These are phyloP conservation scores for Toxicodendron radicans DNA, from an alignment of 345 rosid genomes.

Conservation along the genomic window DNA sequence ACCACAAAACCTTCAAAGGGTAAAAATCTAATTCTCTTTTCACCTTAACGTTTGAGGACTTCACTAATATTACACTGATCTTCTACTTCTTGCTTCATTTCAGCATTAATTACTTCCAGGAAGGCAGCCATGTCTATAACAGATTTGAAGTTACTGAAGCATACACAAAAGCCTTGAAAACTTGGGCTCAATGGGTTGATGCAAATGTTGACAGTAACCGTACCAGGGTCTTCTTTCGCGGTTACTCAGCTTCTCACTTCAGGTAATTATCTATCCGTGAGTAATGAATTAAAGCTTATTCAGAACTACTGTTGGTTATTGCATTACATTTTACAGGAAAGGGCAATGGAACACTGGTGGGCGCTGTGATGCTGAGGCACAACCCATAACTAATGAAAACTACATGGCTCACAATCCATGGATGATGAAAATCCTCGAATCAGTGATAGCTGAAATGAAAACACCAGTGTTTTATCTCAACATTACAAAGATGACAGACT, in stretches of 20 bases:
- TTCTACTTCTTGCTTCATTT: not conserved
- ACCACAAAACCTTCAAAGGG: constrained; percentile 52
- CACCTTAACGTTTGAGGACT: no score
- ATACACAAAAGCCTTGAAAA: constrained; percentile 55
- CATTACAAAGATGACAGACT: constrained; percentile 68
- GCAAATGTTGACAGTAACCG: constrained; percentile 47
- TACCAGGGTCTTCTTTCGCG: constrained; percentile 63
- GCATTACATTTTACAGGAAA: constrained; percentile 37
- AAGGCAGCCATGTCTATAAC: constrained; percentile 54
- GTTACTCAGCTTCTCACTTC: constrained; percentile 85
- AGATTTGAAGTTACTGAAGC: constrained; percentile 58
- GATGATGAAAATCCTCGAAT: constrained; percentile 69
- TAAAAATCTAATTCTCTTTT: constrained; percentile 6
- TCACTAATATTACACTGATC: not conserved
- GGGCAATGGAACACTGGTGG: constrained; percentile 66
- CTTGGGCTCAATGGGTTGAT: constrained; percentile 87
- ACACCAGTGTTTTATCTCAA: constrained; percentile 70
- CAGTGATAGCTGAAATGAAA: constrained; percentile 66
- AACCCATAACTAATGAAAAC: constrained; percentile 46
- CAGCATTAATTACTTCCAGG: constrained; percentile 68
- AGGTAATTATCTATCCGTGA: constrained; percentile 28
- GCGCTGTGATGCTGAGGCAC: constrained; percentile 48
- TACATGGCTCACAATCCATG: constrained; percentile 53
- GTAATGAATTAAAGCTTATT: not conserved
- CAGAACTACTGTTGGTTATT: not conserved